Evolutionary conservation across 2,329 filamentous ascomycete genomes (phyloP).

Genomic region (Magnaporthiopsis poae): DNA sequence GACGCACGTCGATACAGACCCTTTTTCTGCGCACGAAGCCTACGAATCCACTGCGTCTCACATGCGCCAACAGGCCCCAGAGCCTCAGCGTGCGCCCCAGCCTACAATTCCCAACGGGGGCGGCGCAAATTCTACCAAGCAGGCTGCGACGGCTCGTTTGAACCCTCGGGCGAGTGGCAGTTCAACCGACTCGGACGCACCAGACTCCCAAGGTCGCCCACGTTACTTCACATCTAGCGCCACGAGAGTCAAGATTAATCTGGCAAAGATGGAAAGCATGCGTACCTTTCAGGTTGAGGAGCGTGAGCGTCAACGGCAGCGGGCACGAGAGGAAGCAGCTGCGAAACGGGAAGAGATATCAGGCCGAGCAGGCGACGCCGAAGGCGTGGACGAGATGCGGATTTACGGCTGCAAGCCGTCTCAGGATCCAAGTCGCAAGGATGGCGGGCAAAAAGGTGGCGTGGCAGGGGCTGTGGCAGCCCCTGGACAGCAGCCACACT

Average conservation of each 20-base stretch:
- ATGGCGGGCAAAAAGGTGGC: no score
- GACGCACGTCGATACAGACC: background rate
- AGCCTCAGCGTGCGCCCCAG: background rate
- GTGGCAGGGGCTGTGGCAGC: no score
- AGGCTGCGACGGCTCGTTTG: constrained; percentile 5
- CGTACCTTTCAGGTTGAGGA: constrained; percentile 4
- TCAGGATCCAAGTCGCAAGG: no score
- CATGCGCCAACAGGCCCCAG: no score
- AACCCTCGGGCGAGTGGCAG: background rate
- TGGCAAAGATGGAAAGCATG: constrained; percentile 5
- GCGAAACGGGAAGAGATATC: background rate
- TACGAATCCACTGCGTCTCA: background rate
- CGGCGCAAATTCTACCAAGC: constrained; percentile 8
- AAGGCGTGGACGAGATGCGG: no score
- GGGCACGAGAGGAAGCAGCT: background rate
- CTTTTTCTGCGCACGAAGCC: background rate
- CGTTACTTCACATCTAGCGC: constrained; percentile 5
- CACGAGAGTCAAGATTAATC: constrained; percentile 2
- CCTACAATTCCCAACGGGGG: background rate
- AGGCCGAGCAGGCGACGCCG: no score
- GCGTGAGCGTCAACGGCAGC: background rate
- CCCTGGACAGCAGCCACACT: no score
- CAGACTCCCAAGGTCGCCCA: constrained; percentile 6
- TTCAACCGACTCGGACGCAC: constrained; percentile 5
- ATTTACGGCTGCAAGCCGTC: no score